Evolutionary conservation across 306 rosid genomes (phyloP).

Genomic region (Prunus kanzakura): DNA sequence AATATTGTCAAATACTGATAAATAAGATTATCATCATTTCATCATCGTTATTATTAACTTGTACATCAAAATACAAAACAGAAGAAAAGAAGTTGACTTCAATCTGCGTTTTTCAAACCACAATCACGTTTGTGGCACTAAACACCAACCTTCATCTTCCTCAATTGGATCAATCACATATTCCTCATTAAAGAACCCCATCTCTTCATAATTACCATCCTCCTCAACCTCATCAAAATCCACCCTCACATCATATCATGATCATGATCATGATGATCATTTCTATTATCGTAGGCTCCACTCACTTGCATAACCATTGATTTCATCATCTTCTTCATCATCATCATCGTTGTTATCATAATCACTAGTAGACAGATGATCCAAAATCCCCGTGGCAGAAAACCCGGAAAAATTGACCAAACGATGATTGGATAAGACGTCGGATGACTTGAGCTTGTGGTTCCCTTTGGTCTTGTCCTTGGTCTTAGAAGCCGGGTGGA

Average conservation of each 20-base stretch:
- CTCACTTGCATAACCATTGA: not conserved
- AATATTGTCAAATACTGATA: not conserved
- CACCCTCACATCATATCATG: not conserved
- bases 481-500: conserved; percentile 53
- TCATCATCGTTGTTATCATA: not conserved
- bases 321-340: conserved; percentile 4
- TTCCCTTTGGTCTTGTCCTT: conserved; percentile 56
- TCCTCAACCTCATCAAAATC: conserved; percentile 6
- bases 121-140: conserved; percentile 40
- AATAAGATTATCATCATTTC: not conserved
- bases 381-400: conserved; percentile 41
- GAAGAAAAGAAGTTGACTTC: not conserved
- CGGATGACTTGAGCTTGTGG: conserved; percentile 33
- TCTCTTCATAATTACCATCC: conserved; percentile 3
- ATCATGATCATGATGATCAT: not conserved
- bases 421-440: conserved; percentile 22
- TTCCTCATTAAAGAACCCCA: conserved; percentile 32
- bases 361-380: conserved; percentile 10
- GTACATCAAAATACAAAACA: not conserved
- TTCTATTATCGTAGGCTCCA: not conserved
- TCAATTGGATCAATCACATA: conserved; percentile 34
- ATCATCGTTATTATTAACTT: not conserved
- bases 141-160: conserved; percentile 52
- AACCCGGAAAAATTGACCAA: conserved; percentile 22
- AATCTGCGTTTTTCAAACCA: not conserved